Evolutionary conservation across 2,329 filamentous ascomycete genomes (phyloP), one percentile per base, ranked within the genome.

Genomic region (Trichoderma atroviride): DNA sequence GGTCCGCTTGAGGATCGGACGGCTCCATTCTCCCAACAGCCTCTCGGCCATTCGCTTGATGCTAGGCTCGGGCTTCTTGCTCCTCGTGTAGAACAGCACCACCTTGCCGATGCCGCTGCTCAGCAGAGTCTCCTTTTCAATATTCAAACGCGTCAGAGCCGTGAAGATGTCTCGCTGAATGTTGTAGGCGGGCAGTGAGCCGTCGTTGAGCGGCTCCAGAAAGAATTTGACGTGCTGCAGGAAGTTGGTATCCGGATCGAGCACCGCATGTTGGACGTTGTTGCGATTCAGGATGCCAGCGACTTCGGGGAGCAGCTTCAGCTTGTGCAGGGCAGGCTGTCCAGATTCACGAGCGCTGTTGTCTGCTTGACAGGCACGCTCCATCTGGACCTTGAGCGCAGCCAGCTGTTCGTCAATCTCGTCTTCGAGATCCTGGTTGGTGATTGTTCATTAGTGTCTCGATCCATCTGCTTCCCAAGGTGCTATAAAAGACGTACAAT

Each of bases 21-120:
- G 87, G 73, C 94, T 97, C 96, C 96, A 99, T 78, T 98, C 95
- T 69, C 92, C 93, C 69, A 97, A 85, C n/a, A 98, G 85, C 60
- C 92, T 89, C 83, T 98, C 94, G 0, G 96, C 96, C 82, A 94
- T 93, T 74, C 95, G 90, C 84, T 97, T 97, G 84, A 99, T 97
- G 71, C 86, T 87, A 5, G 91, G 84, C 81, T 98, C 93, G 0
- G 94, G 92, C 73, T 93, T 91, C 83, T 94, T 96, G 84, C 92
- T 97, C 81, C 94, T 94, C 62, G 94, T 97, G 82, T 99, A 99
- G 83, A 97, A 99, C 72, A 97, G 88, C 64, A 97, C 91, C 59
- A 99, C 93, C 79, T 97, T 97, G 77, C 96, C 96, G 73, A 99
- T 96, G 24, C 95, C 94, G 75, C 93, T 97, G 73, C 94, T 94